Conservation (phyloP, 306 rosid genomes). For the Calophaca sinica region DNA sequence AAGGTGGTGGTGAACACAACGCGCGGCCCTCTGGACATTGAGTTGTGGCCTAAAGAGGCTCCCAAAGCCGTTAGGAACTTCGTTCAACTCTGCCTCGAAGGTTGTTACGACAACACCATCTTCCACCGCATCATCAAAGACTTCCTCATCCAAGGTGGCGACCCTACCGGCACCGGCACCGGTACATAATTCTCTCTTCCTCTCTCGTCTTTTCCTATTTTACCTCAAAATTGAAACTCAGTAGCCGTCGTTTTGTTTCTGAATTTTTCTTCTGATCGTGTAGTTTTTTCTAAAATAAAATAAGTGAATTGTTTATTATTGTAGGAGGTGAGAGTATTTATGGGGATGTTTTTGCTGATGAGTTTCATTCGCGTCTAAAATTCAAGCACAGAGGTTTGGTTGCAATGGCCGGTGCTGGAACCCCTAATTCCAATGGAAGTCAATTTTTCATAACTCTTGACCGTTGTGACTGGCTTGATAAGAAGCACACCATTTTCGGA, state of each 20-base stretch:
- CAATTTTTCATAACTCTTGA: constrained; percentile 84
- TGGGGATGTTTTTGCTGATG: constrained; percentile 79
- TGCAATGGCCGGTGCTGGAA: constrained; percentile 88
- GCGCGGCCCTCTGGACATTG: constrained; percentile 89
- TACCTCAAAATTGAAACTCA: not conserved
- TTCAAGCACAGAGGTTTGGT: constrained; percentile 93
- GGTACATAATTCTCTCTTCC: constrained; percentile 49
- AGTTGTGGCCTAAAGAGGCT: constrained; percentile 97
- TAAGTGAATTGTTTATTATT: constrained; percentile 6
- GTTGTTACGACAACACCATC: constrained; percentile 76
- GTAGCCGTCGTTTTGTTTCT: not conserved
- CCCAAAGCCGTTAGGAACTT: constrained; percentile 94
- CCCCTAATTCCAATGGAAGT: constrained; percentile 82
- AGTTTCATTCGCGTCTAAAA: constrained; percentile 88
- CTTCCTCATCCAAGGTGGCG: constrained; percentile 87
- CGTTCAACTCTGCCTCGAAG: constrained; percentile 97
- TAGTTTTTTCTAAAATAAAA: not conserved
- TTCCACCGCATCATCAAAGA: constrained; percentile 89
- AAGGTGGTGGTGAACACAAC: constrained; percentile 85
- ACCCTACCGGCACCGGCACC: constrained; percentile 89
- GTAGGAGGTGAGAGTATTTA: constrained; percentile 90
- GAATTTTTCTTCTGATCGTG: constrained; percentile 15
- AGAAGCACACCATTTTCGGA: constrained; percentile 85
- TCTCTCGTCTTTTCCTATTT: not conserved
- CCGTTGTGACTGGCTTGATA: constrained; percentile 82